Percentiles rank a stretch among this genome's conserved stretches.
Evolutionary conservation across 169 alveolate species (phyloP).

Genomic region (Besnoitia besnoiti): DNA sequence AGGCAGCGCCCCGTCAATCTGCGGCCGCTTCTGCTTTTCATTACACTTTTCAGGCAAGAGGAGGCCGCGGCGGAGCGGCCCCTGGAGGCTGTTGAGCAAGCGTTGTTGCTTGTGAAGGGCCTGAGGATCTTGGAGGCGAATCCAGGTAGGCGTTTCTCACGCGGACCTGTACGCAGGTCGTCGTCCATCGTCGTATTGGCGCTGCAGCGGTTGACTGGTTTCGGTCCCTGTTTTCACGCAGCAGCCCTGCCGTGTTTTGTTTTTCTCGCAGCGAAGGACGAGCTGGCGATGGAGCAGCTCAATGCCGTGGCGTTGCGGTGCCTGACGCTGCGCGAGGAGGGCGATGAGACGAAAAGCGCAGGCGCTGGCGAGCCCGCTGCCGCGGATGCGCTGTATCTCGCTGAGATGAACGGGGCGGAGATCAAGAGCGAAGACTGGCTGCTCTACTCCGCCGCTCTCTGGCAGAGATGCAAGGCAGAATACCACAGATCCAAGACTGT

Average conservation of each 20-base stretch:
- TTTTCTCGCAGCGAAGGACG: constrained; percentile 44
- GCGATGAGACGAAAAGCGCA: not conserved
- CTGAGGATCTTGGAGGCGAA: constrained; percentile 30
- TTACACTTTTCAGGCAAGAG: constrained; percentile 1
- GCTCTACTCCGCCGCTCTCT: constrained; percentile 66
- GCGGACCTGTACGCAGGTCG: too few relatives aligned
- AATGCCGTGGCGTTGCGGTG: constrained; percentile 61
- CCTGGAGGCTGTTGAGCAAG: constrained; percentile 63
- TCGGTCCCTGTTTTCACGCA: not conserved
- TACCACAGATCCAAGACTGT: constrained; percentile 66
- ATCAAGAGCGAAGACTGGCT: constrained; percentile 62
- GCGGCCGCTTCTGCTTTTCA: not conserved
- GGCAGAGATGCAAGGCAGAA: constrained; percentile 71
- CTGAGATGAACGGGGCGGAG: not conserved
- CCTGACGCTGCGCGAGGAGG: constrained; percentile 1
- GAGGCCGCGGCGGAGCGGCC: constrained; percentile 55
- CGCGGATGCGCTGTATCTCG: not conserved
- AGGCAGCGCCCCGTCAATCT: too few relatives aligned
- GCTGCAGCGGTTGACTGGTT: not conserved
- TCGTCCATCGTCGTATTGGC: too few relatives aligned
- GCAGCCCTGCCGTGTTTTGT: not conserved
- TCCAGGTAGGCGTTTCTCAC: constrained; percentile 51
- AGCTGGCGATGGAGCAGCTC: constrained; percentile 66
- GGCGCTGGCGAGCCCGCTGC: not conserved
- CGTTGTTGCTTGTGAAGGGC: constrained; percentile 58